These are phyloP conservation scores for Boletus rufocinnamomeus DNA, from an alignment of 768 basidiomycete species.

Conservation along the genomic window DNA sequence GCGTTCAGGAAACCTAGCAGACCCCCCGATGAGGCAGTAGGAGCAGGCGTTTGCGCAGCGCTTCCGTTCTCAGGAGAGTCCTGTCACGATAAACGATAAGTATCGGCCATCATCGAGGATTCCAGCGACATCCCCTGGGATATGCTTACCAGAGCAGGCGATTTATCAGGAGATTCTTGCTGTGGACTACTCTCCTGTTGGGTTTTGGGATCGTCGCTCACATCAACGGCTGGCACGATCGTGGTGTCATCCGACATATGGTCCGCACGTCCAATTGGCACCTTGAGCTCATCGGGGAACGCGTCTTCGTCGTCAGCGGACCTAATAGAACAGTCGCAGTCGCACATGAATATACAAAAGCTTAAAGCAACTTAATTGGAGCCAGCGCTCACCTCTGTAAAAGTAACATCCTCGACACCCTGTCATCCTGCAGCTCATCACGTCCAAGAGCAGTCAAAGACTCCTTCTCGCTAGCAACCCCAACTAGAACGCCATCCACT, in stretches of 20 bases:
- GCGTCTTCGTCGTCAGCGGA: constrained; percentile 56
- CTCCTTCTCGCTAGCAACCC: constrained; percentile 74
- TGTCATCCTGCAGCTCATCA: constrained; percentile 75
- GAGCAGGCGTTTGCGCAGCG: constrained; percentile 18
- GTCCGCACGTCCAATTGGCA: constrained; percentile 61
- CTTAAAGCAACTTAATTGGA: constrained; percentile 4
- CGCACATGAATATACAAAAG: constrained; percentile 5
- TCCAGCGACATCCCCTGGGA: neutral
- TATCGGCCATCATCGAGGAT: neutral
- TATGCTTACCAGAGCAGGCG: constrained; percentile 24
- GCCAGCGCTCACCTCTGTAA: constrained; percentile 56
- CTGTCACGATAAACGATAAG: constrained; percentile 12
- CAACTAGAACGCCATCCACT: constrained; percentile 42
- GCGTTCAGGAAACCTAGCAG: constrained; percentile 61
- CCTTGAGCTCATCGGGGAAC: constrained; percentile 60
- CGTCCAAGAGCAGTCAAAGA: constrained; percentile 68
- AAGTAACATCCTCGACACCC: constrained; percentile 62
- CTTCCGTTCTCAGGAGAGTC: constrained; percentile 30
- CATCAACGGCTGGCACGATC: constrained; percentile 10
- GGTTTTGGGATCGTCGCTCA: constrained; percentile 18
- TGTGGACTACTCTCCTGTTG: constrained; percentile 21
- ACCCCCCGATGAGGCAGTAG: constrained; percentile 38
- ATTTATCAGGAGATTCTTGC: constrained; percentile 24
- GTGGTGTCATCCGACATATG: constrained; percentile 51
- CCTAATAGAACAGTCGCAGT: constrained; percentile 34